These are phyloP conservation scores for Microdochium paspali DNA, from an alignment of 2,329 filamentous ascomycete genomes.

Conservation along the genomic window DNA sequence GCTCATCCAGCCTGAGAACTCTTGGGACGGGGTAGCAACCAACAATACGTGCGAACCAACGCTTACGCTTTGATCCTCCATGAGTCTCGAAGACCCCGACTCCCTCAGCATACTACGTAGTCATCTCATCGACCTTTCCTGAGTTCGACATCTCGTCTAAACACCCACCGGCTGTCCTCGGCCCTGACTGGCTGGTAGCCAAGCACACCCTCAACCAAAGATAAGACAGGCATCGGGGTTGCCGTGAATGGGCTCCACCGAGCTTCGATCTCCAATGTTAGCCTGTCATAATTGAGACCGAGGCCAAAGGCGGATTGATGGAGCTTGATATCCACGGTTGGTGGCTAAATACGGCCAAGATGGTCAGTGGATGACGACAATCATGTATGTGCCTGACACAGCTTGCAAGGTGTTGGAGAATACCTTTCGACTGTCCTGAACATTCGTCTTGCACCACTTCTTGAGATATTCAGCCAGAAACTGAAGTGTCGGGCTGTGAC, in stretches of 20 bases:
- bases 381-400: too few relatives aligned
- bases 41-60: too few relatives aligned
- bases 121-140: slow-evolving; percentile 6
- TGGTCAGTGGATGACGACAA: too few relatives aligned
- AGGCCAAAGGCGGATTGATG: slow-evolving; percentile 35
- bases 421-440: slow-evolving; percentile 24
- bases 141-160: slow-evolving; percentile 21
- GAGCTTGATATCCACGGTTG: slow-evolving; percentile 28
- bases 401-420: slow-evolving; percentile 1
- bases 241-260: slow-evolving; percentile 22
- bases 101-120: too few relatives aligned
- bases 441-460: slow-evolving; percentile 35
- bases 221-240: slow-evolving; percentile 32
- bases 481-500: slow-evolving; percentile 34
- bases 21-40: too few relatives aligned
- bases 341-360: slow-evolving; percentile 21
- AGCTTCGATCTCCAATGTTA: slow-evolving; percentile 26
- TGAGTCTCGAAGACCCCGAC: too few relatives aligned
- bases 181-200: slow-evolving; percentile 28
- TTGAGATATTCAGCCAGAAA: slow-evolving; percentile 35
- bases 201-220: slow-evolving; percentile 35
- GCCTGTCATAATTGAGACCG: slow-evolving; percentile 30
- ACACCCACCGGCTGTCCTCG: slow-evolving; percentile 14
- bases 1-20: too few relatives aligned
- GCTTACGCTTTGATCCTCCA: too few relatives aligned